These are phyloP conservation scores for Hamigera avellanea DNA, from an alignment of 495 filamentous ascomycete genomes.

Conservation along the genomic window DNA sequence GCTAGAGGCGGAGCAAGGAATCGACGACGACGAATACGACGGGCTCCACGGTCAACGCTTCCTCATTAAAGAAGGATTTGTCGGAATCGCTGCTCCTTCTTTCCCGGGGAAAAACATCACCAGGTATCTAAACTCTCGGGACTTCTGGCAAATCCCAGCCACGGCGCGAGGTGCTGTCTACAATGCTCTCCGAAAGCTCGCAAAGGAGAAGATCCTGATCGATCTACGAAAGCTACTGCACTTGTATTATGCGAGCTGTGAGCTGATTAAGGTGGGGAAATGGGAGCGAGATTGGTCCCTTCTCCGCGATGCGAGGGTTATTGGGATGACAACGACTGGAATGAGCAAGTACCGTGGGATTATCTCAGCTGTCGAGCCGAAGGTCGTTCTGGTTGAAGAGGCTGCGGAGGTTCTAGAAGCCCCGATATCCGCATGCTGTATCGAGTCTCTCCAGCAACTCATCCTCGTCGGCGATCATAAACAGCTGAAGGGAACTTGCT, in stretches of 20 bases:
- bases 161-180: constrained; percentile 48
- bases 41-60: constrained; percentile 37
- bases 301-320: constrained; percentile 42
- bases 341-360: constrained; percentile 78
- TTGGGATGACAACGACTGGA: constrained; percentile 74
- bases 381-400: constrained; percentile 60
- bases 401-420: constrained; percentile 65
- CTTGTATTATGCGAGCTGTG: constrained; percentile 28
- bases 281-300: constrained; percentile 44
- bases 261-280: constrained; percentile 35
- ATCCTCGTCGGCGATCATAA: constrained; percentile 69
- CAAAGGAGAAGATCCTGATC: constrained; percentile 28
- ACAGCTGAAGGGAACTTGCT: constrained; percentile 55
- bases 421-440: constrained; percentile 48
- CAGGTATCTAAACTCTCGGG: constrained; percentile 16
- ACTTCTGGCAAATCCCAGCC: constrained; percentile 47
- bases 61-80: constrained; percentile 35
- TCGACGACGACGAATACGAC: constrained; percentile 42
- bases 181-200: constrained; percentile 34
- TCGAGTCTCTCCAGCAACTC: constrained; percentile 58
- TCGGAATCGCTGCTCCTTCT: constrained; percentile 12
- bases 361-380: constrained; percentile 57
- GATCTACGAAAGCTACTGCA: constrained; percentile 30
- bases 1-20: constrained; percentile 48
- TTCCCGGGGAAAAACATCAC: constrained; percentile 4